phyloP scores from a whole-genome alignment of 495 filamentous ascomycete genomes.

The Poronia punctata region DNA sequence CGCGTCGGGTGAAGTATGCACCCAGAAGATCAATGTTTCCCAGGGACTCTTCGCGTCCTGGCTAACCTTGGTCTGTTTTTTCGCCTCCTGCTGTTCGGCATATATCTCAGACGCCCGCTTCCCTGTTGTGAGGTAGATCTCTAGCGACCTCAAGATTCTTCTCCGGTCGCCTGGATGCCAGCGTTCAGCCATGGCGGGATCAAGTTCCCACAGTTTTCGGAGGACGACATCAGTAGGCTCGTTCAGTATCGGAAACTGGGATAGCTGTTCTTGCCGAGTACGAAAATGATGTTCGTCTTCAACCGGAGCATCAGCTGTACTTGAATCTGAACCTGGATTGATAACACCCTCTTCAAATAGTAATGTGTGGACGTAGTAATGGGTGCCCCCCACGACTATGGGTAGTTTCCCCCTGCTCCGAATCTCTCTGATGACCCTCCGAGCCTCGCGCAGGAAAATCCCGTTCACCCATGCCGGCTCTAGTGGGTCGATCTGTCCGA shows the following conservation, averaged over 20 bases:
- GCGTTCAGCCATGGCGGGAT: slow-evolving; percentile 79
- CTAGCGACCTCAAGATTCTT: slow-evolving; percentile 83
- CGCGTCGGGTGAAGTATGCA: slow-evolving; percentile 60
- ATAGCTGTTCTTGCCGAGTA: slow-evolving; percentile 27
- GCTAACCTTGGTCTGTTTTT: slow-evolving; percentile 8
- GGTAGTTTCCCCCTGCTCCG: slow-evolving; percentile 68
- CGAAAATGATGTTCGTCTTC: slow-evolving; percentile 8
- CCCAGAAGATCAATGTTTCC: slow-evolving; percentile 78
- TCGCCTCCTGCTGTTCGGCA: slow-evolving; percentile 53
- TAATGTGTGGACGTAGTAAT: slow-evolving; percentile 87
- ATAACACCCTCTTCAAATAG: slow-evolving; percentile 66
- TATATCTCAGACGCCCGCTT: slow-evolving; percentile 82
- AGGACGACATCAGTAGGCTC: slow-evolving; percentile 63
- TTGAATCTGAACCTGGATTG: slow-evolving; percentile 12
- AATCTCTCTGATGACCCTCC: slow-evolving; percentile 68
- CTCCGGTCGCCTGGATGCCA: slow-evolving; percentile 93
- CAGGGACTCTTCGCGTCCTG: slow-evolving; percentile 31
- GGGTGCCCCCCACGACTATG: slow-evolving; percentile 88
- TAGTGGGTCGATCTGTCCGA: slow-evolving; percentile 65
- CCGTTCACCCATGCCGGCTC: slow-evolving; percentile 79
- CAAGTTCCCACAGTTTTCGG: slow-evolving; percentile 64
- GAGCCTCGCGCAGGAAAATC: slow-evolving; percentile 62
- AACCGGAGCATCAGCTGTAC: slow-evolving; percentile 10
- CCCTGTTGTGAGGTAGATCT: slow-evolving; percentile 79
- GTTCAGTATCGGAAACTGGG: slow-evolving; percentile 64